Conservation (phyloP, 352 stramenopile species). For the Saprolegnia diclina region DNA sequence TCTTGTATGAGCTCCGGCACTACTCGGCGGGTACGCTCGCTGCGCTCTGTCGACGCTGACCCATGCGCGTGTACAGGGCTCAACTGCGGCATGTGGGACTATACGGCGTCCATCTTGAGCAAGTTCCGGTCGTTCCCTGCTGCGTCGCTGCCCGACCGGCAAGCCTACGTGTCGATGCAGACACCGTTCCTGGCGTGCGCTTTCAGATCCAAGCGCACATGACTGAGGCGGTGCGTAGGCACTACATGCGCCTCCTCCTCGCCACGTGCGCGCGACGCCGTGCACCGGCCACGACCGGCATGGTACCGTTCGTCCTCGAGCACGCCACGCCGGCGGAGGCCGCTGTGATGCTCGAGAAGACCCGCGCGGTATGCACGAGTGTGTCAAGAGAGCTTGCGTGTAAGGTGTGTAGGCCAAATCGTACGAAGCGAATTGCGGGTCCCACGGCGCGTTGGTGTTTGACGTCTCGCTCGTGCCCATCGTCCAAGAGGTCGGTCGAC, state of each 20-base stretch:
- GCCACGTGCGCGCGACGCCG: background rate
- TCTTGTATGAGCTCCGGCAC: slow-evolving; percentile 16
- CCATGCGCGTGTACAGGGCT: background rate
- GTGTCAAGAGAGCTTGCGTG: too few relatives aligned
- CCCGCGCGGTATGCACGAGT: background rate
- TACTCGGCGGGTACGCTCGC: slow-evolving; percentile 14
- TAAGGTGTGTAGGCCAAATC: slow-evolving; percentile 15
- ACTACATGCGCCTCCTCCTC: slow-evolving; percentile 20
- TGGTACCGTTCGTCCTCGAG: slow-evolving; percentile 8
- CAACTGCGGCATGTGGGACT: slow-evolving; percentile 26
- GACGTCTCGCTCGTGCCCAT: background rate
- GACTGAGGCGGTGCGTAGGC: background rate
- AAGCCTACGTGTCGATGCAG: slow-evolving; percentile 17
- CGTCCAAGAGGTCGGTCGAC: background rate
- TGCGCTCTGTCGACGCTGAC: background rate
- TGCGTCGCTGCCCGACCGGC: slow-evolving; percentile 8
- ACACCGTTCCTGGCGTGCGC: slow-evolving; percentile 14
- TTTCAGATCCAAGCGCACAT: background rate
- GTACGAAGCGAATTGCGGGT: background rate
- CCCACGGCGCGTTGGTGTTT: slow-evolving; percentile 14
- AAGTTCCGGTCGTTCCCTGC: slow-evolving; percentile 19
- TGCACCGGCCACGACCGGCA: slow-evolving; percentile 15
- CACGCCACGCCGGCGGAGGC: background rate
- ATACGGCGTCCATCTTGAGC: slow-evolving; percentile 22
- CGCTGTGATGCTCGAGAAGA: background rate